Evolutionary conservation across 2,329 filamentous ascomycete species (phyloP).

Genomic region (Scytalidium sp.): DNA sequence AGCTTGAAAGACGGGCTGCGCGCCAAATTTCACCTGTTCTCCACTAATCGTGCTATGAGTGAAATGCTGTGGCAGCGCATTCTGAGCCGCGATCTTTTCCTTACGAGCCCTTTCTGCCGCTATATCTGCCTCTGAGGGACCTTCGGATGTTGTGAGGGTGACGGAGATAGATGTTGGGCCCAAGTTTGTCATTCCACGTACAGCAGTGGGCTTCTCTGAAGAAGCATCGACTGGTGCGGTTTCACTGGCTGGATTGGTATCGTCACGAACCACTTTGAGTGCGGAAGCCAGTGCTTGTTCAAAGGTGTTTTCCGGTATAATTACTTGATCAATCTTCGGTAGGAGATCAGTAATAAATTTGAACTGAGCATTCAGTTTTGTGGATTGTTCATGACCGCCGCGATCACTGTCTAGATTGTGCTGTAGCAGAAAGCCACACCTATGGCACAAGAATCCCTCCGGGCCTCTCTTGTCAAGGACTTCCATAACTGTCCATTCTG

Average conservation of each 20-base stretch:
- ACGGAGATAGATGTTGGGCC: conserved; percentile 68
- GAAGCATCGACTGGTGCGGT: conserved; percentile 55
- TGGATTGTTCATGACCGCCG: conserved; percentile 70
- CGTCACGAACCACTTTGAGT: conserved; percentile 63
- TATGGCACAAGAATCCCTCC: conserved; percentile 77
- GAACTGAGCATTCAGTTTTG: conserved; percentile 74
- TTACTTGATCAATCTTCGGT: conserved; percentile 71
- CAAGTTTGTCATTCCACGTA: conserved; percentile 64
- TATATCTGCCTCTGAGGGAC: conserved; percentile 64
- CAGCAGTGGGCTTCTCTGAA: conserved; percentile 59
- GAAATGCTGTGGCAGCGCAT: conserved; percentile 70
- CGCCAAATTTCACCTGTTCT: conserved; percentile 51
- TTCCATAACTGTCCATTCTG: conserved; percentile 87
- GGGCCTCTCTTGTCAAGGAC: conserved; percentile 72
- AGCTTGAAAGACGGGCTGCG: conserved; percentile 33
- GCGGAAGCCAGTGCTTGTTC: conserved; percentile 63
- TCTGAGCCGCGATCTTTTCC: conserved; percentile 64
- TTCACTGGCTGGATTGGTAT: conserved; percentile 60
- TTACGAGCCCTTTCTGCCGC: conserved; percentile 62
- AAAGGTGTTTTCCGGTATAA: conserved; percentile 72
- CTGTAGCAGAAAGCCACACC: conserved; percentile 64
- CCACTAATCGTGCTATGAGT: conserved; percentile 66
- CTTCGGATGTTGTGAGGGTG: conserved; percentile 63
- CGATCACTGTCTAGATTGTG: conserved; percentile 65
- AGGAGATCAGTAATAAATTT: conserved; percentile 75